Evolutionary conservation across 805 yeast species (phyloP).

Genomic region (Myxozyma monticola): DNA sequence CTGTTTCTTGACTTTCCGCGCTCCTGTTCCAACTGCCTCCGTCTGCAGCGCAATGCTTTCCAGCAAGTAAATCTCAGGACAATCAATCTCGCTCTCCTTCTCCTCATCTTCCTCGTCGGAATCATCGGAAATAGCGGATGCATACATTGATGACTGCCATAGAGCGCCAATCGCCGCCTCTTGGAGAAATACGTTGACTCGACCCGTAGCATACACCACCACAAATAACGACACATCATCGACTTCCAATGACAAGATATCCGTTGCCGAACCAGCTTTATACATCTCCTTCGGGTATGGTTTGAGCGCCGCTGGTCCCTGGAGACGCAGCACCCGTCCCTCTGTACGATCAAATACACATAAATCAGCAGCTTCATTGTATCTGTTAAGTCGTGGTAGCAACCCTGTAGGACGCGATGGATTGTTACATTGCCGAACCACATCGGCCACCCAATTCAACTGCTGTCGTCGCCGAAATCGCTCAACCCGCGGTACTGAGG

Average conservation of each 20-base stretch:
- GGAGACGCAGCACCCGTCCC: slow-evolving; percentile 27
- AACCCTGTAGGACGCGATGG: slow-evolving; percentile 4
- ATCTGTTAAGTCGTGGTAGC: slow-evolving; percentile 15
- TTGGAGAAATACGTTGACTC: slow-evolving; percentile 32
- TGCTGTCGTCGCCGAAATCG: slow-evolving; percentile 35
- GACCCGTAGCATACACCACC: slow-evolving; percentile 29
- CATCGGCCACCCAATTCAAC: slow-evolving; percentile 41
- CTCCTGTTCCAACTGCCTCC: neutral
- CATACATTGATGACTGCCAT: slow-evolving; percentile 16
- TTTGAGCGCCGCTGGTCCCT: slow-evolving; percentile 56
- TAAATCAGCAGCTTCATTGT: slow-evolving; percentile 33
- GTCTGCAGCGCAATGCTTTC: slow-evolving; percentile 12
- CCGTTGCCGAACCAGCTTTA: slow-evolving; percentile 44
- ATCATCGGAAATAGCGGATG: slow-evolving; percentile 1
- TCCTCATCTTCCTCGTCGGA: slow-evolving; percentile 1
- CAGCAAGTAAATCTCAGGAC: slow-evolving; percentile 1
- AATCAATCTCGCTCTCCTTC: neutral
- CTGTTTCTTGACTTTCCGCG: neutral
- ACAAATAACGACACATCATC: slow-evolving; percentile 29
- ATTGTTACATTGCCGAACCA: slow-evolving; percentile 37
- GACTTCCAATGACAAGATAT: slow-evolving; percentile 37
- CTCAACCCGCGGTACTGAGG: slow-evolving; percentile 4
- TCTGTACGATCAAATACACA: slow-evolving; percentile 33
- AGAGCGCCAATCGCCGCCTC: slow-evolving; percentile 22
- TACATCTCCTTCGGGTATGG: slow-evolving; percentile 61